Evolutionary conservation across 148 eudicot genomes (phyloP), one percentile per base, ranked within the genome.

Genomic region (Spergularia marina): DNA sequence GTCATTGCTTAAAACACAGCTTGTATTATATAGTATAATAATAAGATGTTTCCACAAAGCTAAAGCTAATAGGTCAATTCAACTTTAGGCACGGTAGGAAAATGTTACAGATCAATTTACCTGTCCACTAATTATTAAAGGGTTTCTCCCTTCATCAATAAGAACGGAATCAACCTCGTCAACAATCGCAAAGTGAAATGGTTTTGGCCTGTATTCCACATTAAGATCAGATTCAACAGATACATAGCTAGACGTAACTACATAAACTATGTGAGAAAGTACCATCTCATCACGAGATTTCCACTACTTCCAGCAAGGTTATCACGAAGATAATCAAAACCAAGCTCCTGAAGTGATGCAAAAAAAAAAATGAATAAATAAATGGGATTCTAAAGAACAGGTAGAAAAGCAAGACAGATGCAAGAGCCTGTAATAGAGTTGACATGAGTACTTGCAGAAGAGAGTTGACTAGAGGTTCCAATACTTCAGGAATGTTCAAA

Each of bases 141-240:
- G 99, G 77, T 87, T 92, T 82, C 98, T 90, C 73, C 99, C 99
- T 85, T 96, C 99, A 81, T 96, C 99, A 69, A 96, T 91, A 60
- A 96, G 96, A 56, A 96, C 98, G 16, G 98, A 96, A 84, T 96
- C 99, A 75, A 96, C 97, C 88, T 96, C 99, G 76, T 96, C 99
- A 77, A 92, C 91, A 68, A 96, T 91, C 57, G 97, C 98, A 89
- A 92, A 96, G 85, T 96, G 97, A 83, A 96, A 96, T 75, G 99
- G 98, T 80, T 88, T 91, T 81, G 99, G 98, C 99, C 99, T 96
- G 91, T 85, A 73, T 53, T 30, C 68, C 67, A 58, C 69, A 53
- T 72, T 73, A 74, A 71, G 52, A 47, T 77, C 60, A 47, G 23
- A 55, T 54, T 18, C 44, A 55, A 47, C 44, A 73, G 72, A 72